Evolutionary conservation across 768 basidiomycete species (phyloP), one percentile per base, ranked within the genome.

Genomic region (Russula lepida): DNA sequence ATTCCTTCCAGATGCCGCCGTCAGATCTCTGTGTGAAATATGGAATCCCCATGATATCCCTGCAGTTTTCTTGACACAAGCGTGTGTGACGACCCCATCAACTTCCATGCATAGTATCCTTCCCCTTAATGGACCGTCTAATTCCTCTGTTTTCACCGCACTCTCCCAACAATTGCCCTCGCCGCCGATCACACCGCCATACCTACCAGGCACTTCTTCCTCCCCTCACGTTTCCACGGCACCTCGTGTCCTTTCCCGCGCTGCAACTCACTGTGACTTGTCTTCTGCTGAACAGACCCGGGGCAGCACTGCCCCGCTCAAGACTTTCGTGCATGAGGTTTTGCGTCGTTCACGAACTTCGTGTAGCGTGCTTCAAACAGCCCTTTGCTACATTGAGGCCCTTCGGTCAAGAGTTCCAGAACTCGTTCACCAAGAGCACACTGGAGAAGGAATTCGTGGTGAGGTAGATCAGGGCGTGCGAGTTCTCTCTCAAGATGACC

Each of bases 241-340:
- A 56, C 54, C 63, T 50, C 60, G 60, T 52, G 46, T 9, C 28
- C 60, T 69, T 35, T 67, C 62, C 49, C 67, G 65, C 56, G 69
- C 65, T 60, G 47, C 58, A 41, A 69, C 71, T 25, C 74, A 73
- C 54, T 66, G 57, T 15, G 51, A 47, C 64, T 32, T 62, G 59
- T 59, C 69, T 57, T 50, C 56, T 58, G 35, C 58, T 39, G 64
- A 66, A 41, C 55, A 63, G 30, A 64, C 68, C 15, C 68, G 57
- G 12, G 67, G 69, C 64, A 76, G 77, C 50, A 69, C 83, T 19
- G 74, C 83, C 8, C 85, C 88, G 8, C 79, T 91, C 64, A 85
- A 81, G 65, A 77, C 80, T 5, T 95, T 95, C 68, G 89, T 95
- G 30, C 88, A 91, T 69, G 92, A 95, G 73, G 88, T 94, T 8